Base-by-base conservation (phyloP, 768 basidiomycete species). In the Lentinula detonsa region DNA sequence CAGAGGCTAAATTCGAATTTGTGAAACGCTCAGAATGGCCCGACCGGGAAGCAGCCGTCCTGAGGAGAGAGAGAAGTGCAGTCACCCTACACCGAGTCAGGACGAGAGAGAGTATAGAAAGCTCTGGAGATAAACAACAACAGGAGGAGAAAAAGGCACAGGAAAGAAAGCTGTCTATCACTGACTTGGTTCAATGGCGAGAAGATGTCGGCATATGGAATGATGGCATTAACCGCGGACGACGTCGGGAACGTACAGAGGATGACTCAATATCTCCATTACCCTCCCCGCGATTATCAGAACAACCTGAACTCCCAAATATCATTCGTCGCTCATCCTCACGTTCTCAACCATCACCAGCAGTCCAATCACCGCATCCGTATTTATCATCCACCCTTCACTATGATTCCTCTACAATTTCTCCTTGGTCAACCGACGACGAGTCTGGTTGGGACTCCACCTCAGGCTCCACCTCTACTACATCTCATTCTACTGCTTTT, bases 1-100 rank as follows among this genome's bases (percentile, higher is more conserved):
- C 83, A 28, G 82, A 88, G 63, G 81, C 88, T 16, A 81, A 86
- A 68, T 91, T 85, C 68, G 84, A 91, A 75, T 91, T 91, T 66
- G 88, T 92, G 51, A 91, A 90, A 69, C 83, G 91, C 46, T 85
- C 91, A 15, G 91, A 90, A 65, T 92, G 91, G 91, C 89, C 88
- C 1, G 90, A 90, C 70, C 83, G 88, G 43, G 91, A 91, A 74
- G 76, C 83, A 5, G 87, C 85, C 59, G 87, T 86, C 18, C 75
- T 86, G 53, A 78, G 89, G 60, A 77, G 89, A 61, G 86, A 89
- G 68, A 85, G 81, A 71, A 91, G 89, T 68, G 76, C 80, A 39
- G 83, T 85, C 18, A 78, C 77, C 21, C 70, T 88, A 59, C 84
- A 88, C 61, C 78, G 82, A 18, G 75, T 80, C 16, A 76, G 75